Conservation (phyloP, 495 filamentous ascomycete genomes). For the Aspergillus coremiiformis region DNA sequence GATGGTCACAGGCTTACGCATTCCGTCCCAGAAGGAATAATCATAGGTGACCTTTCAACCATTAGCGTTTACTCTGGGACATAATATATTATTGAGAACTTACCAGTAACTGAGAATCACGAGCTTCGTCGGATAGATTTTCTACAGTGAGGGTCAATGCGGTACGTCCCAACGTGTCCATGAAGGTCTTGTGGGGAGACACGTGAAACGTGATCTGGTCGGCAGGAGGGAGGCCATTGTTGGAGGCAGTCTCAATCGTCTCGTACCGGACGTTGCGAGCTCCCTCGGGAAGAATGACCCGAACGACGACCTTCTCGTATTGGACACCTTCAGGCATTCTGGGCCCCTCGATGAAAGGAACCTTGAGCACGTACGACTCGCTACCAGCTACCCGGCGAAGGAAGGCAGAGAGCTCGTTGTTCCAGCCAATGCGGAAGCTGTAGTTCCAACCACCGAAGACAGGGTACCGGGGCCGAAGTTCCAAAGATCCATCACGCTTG, state of each 20-base stretch:
- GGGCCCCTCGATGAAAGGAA: constrained; percentile 93
- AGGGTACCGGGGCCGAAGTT: constrained; percentile 87
- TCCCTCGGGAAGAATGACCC: constrained; percentile 84
- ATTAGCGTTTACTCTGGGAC: not conserved
- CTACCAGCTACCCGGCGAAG: constrained; percentile 52
- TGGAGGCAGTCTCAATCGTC: constrained; percentile 27
- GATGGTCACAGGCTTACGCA: constrained; percentile 82
- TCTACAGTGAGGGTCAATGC: constrained; percentile 71
- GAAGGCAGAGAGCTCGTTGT: constrained; percentile 70
- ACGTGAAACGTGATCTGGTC: constrained; percentile 42
- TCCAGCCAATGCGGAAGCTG: constrained; percentile 91
- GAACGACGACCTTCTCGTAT: constrained; percentile 73
- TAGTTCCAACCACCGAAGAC: constrained; percentile 97
- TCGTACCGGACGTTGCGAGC: constrained; percentile 64
- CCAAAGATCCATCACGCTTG: constrained; percentile 67
- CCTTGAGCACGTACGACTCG: constrained; percentile 75
- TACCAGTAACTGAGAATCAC: constrained; percentile 71
- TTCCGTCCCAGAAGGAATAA: constrained; percentile 62
- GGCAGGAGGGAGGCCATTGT: constrained; percentile 32
- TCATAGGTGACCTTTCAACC: constrained; percentile 64
- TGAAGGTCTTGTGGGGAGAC: constrained; percentile 70
- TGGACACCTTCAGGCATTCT: constrained; percentile 75
- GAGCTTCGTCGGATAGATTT: constrained; percentile 80
- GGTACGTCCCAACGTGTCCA: constrained; percentile 89
- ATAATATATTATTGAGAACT: constrained; percentile 13